Evolutionary conservation across 805 yeast genomes (phyloP), one percentile per base, ranked within the genome.

Genomic region (Starmerella tilneyi): DNA sequence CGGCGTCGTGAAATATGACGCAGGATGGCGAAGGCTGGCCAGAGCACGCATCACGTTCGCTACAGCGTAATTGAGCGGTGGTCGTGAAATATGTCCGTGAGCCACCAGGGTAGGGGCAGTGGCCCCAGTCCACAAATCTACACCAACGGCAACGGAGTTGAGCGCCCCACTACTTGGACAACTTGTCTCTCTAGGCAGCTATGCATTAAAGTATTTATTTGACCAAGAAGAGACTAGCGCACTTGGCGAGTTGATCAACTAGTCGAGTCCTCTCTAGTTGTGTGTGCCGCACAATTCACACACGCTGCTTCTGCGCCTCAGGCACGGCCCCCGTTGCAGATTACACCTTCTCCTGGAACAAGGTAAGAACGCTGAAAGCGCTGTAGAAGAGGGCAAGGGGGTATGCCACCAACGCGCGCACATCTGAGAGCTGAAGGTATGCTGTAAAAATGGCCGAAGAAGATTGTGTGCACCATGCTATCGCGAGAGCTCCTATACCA

Each of bases 291-390:
- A n/a, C n/a, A n/a, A n/a, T n/a, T n/a, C n/a, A n/a, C n/a, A n/a
- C n/a, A n/a, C n/a, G n/a, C n/a, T n/a, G n/a, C n/a, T n/a, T n/a
- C n/a, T n/a, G n/a, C 20, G 30, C 29, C 7, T 5, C 31, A 5
- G 30, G 31, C 22, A n/a, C 9, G 12, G 16, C 17, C 31, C 26
- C 16, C 13, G 16, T 16, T 13, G n/a, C 26, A n/a, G 36, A 33
- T 5, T 23, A 8, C 6, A 27, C 41, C 12, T 32, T 33, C 27
- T 46, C 70, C 11, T 75, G 88, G 60, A 92, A 92, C 27, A 92
- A 81, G 1, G 96, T 94, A 94, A 92, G 86, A 54, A 92, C 71
- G 26, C 96, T 95, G 71, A 92, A 92, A 3, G 89, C 88, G 46
- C 88, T 78, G 70, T 92, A 92, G 61, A 89, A 89, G 67, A 92